These are phyloP conservation scores for Colletotrichum tamarilloi DNA, from an alignment of 2,329 filamentous ascomycete species.

Conservation along the genomic window DNA sequence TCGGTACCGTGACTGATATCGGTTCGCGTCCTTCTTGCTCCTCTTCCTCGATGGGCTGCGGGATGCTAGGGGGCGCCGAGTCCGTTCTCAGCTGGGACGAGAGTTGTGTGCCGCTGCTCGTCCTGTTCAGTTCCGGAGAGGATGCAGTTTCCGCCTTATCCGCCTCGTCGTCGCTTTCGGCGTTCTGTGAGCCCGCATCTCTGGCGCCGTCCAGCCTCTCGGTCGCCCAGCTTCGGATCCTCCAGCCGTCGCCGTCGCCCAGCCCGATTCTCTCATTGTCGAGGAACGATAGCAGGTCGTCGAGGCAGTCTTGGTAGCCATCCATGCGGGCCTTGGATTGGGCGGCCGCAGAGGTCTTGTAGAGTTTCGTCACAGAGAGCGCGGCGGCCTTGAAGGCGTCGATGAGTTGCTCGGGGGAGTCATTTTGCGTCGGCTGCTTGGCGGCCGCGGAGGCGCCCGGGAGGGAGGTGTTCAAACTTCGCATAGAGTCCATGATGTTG, in stretches of 20 bases:
- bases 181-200: conserved; percentile 62
- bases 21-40: conserved; percentile 35
- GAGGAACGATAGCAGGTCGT: conserved; percentile 87
- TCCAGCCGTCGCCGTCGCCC: conserved; percentile 80
- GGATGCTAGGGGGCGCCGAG: conserved; percentile 43
- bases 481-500: conserved; percentile 46
- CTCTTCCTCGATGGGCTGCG: conserved; percentile 30
- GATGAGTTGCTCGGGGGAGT: conserved; percentile 75
- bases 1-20: conserved; percentile 60
- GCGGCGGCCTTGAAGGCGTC: conserved; percentile 93
- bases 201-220: conserved; percentile 73
- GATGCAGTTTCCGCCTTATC: conserved; percentile 71
- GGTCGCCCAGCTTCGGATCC: conserved; percentile 72
- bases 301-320: conserved; percentile 93
- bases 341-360: conserved; percentile 87
- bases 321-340: conserved; percentile 80
- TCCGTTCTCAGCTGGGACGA: conserved; percentile 46
- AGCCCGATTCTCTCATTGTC: conserved; percentile 85
- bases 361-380: conserved; percentile 93
- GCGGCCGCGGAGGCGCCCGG: conserved; percentile 35
- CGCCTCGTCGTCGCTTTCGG: conserved; percentile 77
- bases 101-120: conserved; percentile 46
- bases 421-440: conserved; percentile 44
- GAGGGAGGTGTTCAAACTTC: conserved; percentile 41
- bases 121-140: conserved; percentile 67